Percentiles rank a stretch among this genome's conserved stretches.
Evolutionary conservation across 2,329 filamentous ascomycete genomes (phyloP).

Genomic region (Pseudogymnoascus sp.): DNA sequence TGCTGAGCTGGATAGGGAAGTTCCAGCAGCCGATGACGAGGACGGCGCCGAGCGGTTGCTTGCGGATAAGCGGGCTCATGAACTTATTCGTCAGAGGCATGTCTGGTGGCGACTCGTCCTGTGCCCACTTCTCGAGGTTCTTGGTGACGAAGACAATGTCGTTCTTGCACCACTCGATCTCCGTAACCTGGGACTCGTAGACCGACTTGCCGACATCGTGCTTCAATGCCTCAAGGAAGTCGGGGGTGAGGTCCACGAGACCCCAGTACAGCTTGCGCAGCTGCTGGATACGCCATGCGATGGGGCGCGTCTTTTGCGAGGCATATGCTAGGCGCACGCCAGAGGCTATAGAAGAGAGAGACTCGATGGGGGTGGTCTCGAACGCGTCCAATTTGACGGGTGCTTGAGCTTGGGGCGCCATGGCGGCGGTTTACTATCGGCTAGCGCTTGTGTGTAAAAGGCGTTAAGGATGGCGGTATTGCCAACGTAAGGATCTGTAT

Average conservation of each 20-base stretch:
- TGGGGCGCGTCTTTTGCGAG: constrained; percentile 70
- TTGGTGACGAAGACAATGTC: constrained; percentile 73
- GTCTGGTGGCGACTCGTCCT: constrained; percentile 68
- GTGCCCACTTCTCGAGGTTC: constrained; percentile 71
- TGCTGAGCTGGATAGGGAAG: constrained; percentile 74
- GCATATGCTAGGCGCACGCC: constrained; percentile 61
- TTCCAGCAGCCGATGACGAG: constrained; percentile 92
- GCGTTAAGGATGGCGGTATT: neutral
- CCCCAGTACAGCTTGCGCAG: constrained; percentile 94
- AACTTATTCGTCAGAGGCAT: constrained; percentile 59
- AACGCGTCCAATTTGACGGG: constrained; percentile 31
- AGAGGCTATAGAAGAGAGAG: constrained; percentile 53
- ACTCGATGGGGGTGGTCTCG: constrained; percentile 54
- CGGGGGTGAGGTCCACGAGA: constrained; percentile 65
- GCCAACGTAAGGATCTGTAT: neutral
- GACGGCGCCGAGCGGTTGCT: constrained; percentile 77
- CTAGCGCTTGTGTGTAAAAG: neutral
- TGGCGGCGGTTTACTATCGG: neutral
- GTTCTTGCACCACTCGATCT: constrained; percentile 70
- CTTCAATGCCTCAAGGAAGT: constrained; percentile 65
- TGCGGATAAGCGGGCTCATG: constrained; percentile 67
- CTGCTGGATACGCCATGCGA: constrained; percentile 76
- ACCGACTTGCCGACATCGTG: constrained; percentile 70
- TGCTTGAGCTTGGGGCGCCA: neutral
- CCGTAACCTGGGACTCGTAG: constrained; percentile 65